Conservation (phyloP, 345 rosid species). For the Triadica sebifera region DNA sequence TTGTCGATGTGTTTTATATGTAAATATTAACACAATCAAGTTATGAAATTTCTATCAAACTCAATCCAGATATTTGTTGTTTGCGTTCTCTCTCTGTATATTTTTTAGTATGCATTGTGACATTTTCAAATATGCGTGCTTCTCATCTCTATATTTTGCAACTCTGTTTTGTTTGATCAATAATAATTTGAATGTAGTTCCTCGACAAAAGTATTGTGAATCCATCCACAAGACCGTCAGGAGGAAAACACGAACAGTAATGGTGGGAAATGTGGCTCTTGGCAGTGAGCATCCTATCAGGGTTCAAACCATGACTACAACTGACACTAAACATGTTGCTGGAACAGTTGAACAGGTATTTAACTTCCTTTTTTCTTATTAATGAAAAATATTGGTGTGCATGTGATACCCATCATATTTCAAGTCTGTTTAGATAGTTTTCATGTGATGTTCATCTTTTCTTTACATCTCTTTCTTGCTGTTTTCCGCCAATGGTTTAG, state of each 20-base stretch:
- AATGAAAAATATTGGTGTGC: conserved; percentile 3
- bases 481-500: background rate
- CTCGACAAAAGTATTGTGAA: conserved; percentile 91
- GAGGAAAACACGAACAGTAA: conserved; percentile 86
- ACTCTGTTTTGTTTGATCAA: conserved; percentile 11
- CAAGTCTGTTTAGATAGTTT: background rate
- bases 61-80: too few species aligned
- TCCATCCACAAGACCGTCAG: conserved; percentile 81
- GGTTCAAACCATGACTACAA: conserved; percentile 95
- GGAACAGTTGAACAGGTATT: conserved; percentile 92
- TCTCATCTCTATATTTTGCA: background rate
- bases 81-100: too few species aligned
- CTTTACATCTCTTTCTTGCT: too few species aligned
- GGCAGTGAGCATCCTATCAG: conserved; percentile 94
- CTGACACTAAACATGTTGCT: conserved; percentile 83
- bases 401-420: background rate
- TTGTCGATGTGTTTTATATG: too few species aligned
- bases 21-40: background rate
- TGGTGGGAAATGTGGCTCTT: conserved; percentile 91
- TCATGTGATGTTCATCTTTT: background rate
- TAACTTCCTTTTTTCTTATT: background rate
- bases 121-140: background rate
- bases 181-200: conserved; percentile 51
- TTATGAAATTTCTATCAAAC: too few species aligned
- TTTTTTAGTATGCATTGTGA: background rate